phyloP scores from a whole-genome alignment of 2,329 filamentous ascomycete species.

The Fusarium sp. region DNA sequence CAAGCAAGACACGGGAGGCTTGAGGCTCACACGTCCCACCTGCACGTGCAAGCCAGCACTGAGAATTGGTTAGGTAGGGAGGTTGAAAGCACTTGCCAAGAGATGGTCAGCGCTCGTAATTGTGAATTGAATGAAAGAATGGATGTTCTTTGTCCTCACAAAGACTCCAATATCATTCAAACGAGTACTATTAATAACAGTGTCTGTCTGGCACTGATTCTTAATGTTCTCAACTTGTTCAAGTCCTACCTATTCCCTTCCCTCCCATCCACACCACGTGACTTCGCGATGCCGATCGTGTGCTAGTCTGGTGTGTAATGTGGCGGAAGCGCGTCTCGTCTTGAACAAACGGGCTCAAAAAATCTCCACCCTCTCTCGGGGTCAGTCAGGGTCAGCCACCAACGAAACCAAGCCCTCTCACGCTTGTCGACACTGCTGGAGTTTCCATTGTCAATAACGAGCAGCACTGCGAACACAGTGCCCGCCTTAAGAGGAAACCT shows the following conservation, averaged over 20 bases:
- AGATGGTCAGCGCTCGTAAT: constrained; percentile 6
- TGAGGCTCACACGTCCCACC: constrained; percentile 33
- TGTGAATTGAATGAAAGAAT: background rate
- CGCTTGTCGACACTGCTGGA: background rate
- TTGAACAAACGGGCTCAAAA: constrained; percentile 26
- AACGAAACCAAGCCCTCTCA: constrained; percentile 8
- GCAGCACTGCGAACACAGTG: background rate
- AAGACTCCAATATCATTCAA: background rate
- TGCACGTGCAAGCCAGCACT: constrained; percentile 36
- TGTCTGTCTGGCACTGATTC: background rate
- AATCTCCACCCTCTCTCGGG: constrained; percentile 19
- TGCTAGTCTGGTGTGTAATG: constrained; percentile 20
- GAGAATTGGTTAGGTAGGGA: background rate
- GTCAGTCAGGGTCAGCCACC: background rate
- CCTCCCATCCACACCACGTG: constrained; percentile 29
- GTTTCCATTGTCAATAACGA: constrained; percentile 9
- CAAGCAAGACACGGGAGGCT: constrained; percentile 6
- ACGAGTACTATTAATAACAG: background rate
- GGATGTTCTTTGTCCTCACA: constrained; percentile 17
- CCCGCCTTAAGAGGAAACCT: background rate
- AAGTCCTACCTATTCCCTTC: background rate
- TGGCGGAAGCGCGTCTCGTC: constrained; percentile 34
- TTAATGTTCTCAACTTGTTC: background rate
- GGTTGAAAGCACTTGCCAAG: constrained; percentile 22
- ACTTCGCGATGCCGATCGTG: constrained; percentile 38